Conservation (phyloP, 345 rosid species). For the Heritiera littoralis region DNA sequence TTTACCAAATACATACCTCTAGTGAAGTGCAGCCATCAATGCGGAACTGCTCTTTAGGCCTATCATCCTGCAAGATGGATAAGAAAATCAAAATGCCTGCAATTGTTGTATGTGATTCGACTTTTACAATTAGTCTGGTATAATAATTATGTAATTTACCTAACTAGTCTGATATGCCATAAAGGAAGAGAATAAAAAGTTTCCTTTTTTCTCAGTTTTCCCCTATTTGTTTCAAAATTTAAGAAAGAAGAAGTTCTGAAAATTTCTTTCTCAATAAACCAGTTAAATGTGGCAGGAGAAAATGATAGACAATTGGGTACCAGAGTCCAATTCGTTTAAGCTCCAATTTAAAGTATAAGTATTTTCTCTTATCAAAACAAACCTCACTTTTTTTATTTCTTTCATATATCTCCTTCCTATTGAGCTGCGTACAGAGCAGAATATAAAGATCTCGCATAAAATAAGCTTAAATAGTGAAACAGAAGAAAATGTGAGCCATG, state of each 20-base stretch:
- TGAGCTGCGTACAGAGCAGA: not conserved
- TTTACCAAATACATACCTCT: slow-evolving; percentile 51
- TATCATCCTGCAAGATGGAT: slow-evolving; percentile 52
- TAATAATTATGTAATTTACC: not conserved
- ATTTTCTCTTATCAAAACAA: slow-evolving; percentile 1
- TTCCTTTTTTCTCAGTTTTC: not conserved
- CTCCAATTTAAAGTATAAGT: not conserved
- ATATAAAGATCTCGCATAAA: not conserved
- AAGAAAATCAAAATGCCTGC: not conserved
- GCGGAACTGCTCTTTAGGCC: slow-evolving; percentile 51
- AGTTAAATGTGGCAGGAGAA: not conserved
- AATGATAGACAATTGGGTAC: not conserved
- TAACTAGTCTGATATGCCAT: not conserved
- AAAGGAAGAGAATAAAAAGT: not conserved
- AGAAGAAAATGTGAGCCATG: not conserved
- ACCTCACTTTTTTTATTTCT: not conserved
- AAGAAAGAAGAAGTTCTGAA: not conserved
- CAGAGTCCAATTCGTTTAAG: not conserved
- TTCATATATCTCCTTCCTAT: not conserved
- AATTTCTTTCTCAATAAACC: slow-evolving; percentile 3
- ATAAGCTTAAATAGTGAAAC: not conserved
- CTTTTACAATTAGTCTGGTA: not conserved
- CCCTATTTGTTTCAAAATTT: not conserved
- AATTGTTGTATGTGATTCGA: not conserved
- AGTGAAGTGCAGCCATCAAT: slow-evolving; percentile 46